Evolutionary conservation across 1,284 basidiomycete species (phyloP).

Genomic region (Leccinum fuscescens): DNA sequence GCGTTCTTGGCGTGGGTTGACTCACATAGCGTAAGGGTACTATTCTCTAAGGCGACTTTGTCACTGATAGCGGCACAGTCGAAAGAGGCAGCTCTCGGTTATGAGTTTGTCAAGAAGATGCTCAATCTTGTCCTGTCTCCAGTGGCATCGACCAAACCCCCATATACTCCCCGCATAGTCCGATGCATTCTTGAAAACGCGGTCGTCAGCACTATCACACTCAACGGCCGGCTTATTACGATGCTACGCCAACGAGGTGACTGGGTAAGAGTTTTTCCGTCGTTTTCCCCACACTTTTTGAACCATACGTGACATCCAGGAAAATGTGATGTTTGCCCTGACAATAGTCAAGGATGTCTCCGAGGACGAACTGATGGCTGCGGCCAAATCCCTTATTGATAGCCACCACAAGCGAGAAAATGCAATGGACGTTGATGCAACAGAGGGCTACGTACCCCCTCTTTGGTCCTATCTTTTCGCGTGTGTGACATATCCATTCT

Average conservation of each 20-base stretch:
- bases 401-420: constrained; percentile 31
- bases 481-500: constrained; percentile 52
- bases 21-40: constrained; percentile 30
- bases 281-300: background rate
- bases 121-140: constrained; percentile 48
- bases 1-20: constrained; percentile 53
- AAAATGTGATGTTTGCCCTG: constrained; percentile 53
- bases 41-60: background rate
- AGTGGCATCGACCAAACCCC: constrained; percentile 24
- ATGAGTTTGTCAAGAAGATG: constrained; percentile 57
- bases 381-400: constrained; percentile 45
- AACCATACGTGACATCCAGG: constrained; percentile 36
- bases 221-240: constrained; percentile 54
- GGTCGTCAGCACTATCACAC: constrained; percentile 57
- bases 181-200: constrained; percentile 51
- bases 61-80: constrained; percentile 16
- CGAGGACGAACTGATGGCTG: constrained; percentile 57
- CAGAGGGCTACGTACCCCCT: constrained; percentile 37
- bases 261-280: constrained; percentile 51
- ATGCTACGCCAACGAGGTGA: constrained; percentile 52
- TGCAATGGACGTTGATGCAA: constrained; percentile 59
- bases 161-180: constrained; percentile 49
- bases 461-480: constrained; percentile 50
- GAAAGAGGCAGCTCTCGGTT: constrained; percentile 34
- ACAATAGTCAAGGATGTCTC: constrained; percentile 56